Evolutionary conservation across 2,329 filamentous ascomycete genomes (phyloP), one percentile per base, ranked within the genome.

Genomic region (Rhinocladiella mackenziei): DNA sequence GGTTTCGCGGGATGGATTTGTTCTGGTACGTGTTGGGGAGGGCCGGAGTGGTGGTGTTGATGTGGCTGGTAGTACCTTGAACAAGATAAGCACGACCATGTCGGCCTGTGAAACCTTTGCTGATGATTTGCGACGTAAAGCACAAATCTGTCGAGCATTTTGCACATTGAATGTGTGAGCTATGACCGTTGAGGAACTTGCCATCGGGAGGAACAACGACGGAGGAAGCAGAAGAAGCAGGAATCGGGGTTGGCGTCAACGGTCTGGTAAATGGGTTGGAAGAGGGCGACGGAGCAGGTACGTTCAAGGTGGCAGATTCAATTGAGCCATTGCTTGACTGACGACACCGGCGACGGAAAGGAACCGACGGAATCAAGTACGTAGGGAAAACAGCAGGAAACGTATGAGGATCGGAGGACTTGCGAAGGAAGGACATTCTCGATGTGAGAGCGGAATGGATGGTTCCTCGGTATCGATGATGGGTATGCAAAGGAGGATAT

Each of bases 41-140:
- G n/a, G 62, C 60, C 2, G 67, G 61, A 5, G 48, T 42, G 3
- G 28, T 36, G 43, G 54, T 45, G 11, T 43, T 35, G 37, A 50
- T 36, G 39, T 52, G 49, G 28, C 35, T 54, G 57, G 19, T 59
- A 53, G 41, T 50, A n/a, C 55, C 54, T 38, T 56, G 52, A 22
- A 83, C 77, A 45, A 83, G 75, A 61, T 80, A 82, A 30, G 79
- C 79, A 44, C 78, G 76, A 4, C 79, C 79, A 59, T 82, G 75
- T 13, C 78, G 75, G 50, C 79, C 79, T 17, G 76, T 82, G 63
- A 83, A 83, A 41, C 78, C 78, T 65, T 81, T 81, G 64, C 69
- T 74, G 56, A 82, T 76, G 45, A 82, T 80, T 50, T 79, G 76
- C 4, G 71, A 71, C 11, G 75, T 74, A 41, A 76, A 68, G 51